These are phyloP conservation scores for Chaetomiaceae sp. DNA, from an alignment of 2,329 filamentous ascomycete genomes.

Conservation along the genomic window DNA sequence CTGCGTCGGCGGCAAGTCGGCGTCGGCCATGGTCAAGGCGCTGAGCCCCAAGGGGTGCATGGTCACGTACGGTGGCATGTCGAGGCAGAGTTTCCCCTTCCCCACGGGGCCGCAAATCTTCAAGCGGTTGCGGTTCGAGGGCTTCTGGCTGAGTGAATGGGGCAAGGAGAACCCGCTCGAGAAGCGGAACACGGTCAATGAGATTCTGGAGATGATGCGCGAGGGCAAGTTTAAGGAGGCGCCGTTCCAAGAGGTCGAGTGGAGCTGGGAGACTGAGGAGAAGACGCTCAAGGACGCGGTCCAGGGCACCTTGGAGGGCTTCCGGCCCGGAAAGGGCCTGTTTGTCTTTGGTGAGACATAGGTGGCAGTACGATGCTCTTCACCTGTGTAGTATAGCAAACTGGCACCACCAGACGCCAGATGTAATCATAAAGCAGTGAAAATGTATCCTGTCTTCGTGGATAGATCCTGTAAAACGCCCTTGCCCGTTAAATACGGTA, in stretches of 20 bases:
- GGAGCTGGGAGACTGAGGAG: constrained; percentile 76
- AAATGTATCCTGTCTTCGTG: no score
- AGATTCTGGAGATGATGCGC: constrained; percentile 73
- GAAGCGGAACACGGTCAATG: constrained; percentile 76
- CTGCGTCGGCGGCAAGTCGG: constrained; percentile 87
- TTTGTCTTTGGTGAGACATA: constrained; percentile 70
- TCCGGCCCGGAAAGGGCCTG: constrained; percentile 81
- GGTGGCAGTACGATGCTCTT: neutral
- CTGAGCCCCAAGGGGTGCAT: constrained; percentile 66
- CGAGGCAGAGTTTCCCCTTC: constrained; percentile 74
- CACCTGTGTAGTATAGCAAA: neutral
- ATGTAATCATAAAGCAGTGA: no score
- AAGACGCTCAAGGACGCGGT: constrained; percentile 67
- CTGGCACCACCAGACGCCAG: neutral
- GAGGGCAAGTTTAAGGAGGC: constrained; percentile 75
- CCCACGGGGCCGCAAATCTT: constrained; percentile 88
- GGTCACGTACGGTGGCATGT: constrained; percentile 96
- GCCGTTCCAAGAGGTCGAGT: constrained; percentile 75
- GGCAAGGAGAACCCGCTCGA: constrained; percentile 67
- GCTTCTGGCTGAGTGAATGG: constrained; percentile 95
- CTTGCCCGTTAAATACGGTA: no score
- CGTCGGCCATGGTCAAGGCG: constrained; percentile 70
- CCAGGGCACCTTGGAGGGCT: constrained; percentile 78
- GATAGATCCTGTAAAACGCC: no score
- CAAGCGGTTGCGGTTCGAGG: constrained; percentile 81